A percentile compares a stretch with the other conserved stretches of the same genome.
Conservation (phyloP, 306 rosid genomes). For the Oxytropis ochrocephala region DNA sequence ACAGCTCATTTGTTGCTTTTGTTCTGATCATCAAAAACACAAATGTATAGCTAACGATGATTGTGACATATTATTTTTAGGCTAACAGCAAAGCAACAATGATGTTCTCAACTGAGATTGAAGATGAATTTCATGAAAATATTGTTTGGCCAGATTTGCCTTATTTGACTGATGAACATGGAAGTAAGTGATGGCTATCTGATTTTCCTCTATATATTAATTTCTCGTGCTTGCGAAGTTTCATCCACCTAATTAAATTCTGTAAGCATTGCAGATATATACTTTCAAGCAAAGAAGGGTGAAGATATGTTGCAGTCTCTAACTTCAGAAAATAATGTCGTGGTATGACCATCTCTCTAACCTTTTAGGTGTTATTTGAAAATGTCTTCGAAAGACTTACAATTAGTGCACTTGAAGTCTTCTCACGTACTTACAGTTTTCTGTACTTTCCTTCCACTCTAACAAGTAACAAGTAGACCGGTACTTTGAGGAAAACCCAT, state of each 20-base stretch:
- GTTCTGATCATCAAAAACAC: conserved; percentile 3
- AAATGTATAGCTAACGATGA: conserved; percentile 33
- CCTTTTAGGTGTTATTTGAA: background rate
- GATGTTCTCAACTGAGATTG: conserved; percentile 61
- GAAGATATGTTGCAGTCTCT: conserved; percentile 68
- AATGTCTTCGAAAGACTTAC: background rate
- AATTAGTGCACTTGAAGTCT: background rate
- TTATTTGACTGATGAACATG: conserved; percentile 87
- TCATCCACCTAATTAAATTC: conserved; percentile 24
- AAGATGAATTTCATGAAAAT: conserved; percentile 72
- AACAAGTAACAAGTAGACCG: background rate
- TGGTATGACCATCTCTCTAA: conserved; percentile 50
- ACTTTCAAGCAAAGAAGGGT: conserved; percentile 74
- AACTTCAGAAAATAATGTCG: conserved; percentile 74
- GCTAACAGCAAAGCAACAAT: conserved; percentile 91
- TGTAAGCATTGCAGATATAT: conserved; percentile 60
- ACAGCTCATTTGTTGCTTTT: background rate
- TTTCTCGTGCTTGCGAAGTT: conserved; percentile 18
- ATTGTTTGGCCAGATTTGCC: conserved; percentile 91
- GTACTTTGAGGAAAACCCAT: background rate
- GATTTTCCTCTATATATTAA: conserved; percentile 2
- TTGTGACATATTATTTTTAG: conserved; percentile 42
- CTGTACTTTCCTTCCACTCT: background rate
- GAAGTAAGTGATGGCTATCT: conserved; percentile 62
- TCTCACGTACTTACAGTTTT: background rate